Conservation (phyloP, 225 moss, liverwort and hornwort species). For the Neckera pumila region DNA sequence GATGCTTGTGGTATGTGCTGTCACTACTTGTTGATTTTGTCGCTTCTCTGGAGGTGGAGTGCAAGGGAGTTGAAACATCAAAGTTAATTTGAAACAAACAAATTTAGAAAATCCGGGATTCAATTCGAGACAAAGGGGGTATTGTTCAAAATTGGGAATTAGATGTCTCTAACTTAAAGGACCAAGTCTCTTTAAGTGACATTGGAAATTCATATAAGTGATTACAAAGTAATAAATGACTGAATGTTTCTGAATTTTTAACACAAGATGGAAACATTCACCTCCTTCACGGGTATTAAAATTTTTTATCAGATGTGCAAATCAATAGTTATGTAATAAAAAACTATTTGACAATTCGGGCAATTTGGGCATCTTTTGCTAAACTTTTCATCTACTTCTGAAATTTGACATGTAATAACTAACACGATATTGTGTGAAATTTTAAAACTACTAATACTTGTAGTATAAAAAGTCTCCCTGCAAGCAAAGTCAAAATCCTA, state of each 20-base stretch:
- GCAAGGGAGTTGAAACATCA: too few relatives aligned
- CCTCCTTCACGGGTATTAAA: too few relatives aligned
- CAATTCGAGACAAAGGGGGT: too few relatives aligned
- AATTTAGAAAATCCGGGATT: too few relatives aligned
- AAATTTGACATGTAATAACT: not conserved
- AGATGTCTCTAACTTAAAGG: not conserved
- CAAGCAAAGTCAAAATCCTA: not conserved
- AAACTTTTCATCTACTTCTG: not conserved
- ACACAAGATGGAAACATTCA: not conserved
- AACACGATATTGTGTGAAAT: not conserved
- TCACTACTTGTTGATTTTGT: too few relatives aligned
- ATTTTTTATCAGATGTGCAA: fast-evolving
- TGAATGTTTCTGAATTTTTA: not conserved
- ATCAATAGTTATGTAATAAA: too few relatives aligned
- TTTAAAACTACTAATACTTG: not conserved
- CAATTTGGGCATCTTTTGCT: not conserved
- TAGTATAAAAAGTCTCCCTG: not conserved
- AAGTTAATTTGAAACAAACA: too few relatives aligned
- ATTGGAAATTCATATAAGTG: not conserved
- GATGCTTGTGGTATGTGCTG: too few relatives aligned
- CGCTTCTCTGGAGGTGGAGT: too few relatives aligned
- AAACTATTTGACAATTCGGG: too few relatives aligned
- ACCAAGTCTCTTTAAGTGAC: fast-evolving
- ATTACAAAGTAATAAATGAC: not conserved
- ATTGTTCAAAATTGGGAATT: not conserved